These are phyloP conservation scores for Hordeum pubiflorum DNA, from an alignment of 202 grass and related monocot species.

Conservation along the genomic window DNA sequence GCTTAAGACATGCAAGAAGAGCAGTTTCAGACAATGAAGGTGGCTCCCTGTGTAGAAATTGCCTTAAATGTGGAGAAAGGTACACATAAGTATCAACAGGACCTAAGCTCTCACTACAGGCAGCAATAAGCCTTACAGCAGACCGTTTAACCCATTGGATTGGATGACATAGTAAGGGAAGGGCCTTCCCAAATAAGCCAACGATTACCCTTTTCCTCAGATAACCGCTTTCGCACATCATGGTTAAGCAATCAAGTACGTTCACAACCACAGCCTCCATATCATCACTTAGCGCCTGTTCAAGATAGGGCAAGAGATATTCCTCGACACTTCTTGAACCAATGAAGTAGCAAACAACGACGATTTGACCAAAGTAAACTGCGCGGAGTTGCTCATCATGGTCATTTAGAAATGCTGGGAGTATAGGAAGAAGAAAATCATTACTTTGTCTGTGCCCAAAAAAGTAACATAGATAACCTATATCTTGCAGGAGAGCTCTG, in stretches of 20 bases:
- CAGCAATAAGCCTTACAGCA: conserved; percentile 71
- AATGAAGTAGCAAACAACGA: conserved; percentile 95
- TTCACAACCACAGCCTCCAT: conserved; percentile 84
- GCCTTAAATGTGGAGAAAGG: conserved; percentile 67
- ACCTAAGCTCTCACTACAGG: conserved; percentile 75
- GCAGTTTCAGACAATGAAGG: conserved; percentile 61
- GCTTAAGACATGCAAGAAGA: conserved; percentile 71
- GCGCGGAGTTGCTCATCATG: conserved; percentile 76
- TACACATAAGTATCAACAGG: conserved; percentile 84
- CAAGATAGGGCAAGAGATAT: conserved; percentile 94
- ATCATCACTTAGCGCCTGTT: conserved; percentile 79
- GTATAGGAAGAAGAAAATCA: conserved; percentile 94
- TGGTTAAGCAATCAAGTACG: conserved; percentile 78
- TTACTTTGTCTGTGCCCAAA: conserved; percentile 92
- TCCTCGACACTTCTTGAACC: conserved; percentile 93
- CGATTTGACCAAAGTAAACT: conserved; percentile 81
- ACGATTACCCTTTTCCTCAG: conserved; percentile 82
- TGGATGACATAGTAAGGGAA: conserved; percentile 75
- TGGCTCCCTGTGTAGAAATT: conserved; percentile 76
- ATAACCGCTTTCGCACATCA: conserved; percentile 77
- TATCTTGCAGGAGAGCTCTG: conserved; percentile 87
- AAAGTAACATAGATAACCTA: conserved; percentile 85
- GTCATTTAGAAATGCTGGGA: conserved; percentile 96
- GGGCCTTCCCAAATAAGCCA: conserved; percentile 64
- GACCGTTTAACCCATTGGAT: conserved; percentile 88